phyloP scores from a whole-genome alignment of 305 asterid species.

The Fraxinus angustifolia region DNA sequence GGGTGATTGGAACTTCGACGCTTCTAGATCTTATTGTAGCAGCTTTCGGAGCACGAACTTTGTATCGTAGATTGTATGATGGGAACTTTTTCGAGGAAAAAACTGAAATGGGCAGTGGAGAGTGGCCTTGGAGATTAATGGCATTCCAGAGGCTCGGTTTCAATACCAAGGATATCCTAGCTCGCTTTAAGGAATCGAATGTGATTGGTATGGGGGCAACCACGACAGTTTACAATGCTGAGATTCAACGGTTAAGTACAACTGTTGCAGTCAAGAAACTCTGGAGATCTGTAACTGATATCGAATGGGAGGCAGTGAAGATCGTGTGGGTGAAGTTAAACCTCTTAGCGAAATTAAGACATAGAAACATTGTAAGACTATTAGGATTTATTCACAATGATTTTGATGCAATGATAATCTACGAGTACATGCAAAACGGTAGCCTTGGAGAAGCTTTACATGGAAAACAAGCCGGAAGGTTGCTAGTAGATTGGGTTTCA shows the following conservation, averaged over 20 bases:
- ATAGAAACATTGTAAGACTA: slow-evolving; percentile 69
- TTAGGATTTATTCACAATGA: slow-evolving; percentile 77
- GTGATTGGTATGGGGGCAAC: slow-evolving; percentile 87
- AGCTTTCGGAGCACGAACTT: slow-evolving; percentile 38
- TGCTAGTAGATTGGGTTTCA: slow-evolving; percentile 85
- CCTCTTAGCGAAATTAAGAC: slow-evolving; percentile 62
- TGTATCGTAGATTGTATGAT: slow-evolving; percentile 51
- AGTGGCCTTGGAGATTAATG: slow-evolving; percentile 91
- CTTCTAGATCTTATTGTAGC: slow-evolving; percentile 45
- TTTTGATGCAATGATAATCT: slow-evolving; percentile 63
- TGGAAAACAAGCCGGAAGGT: slow-evolving; percentile 44
- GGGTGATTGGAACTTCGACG: slow-evolving; percentile 57
- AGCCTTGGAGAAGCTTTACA: slow-evolving; percentile 83
- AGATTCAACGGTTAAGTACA: slow-evolving; percentile 47
- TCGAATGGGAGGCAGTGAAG: slow-evolving; percentile 56
- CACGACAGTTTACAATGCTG: slow-evolving; percentile 73
- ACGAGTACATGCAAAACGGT: slow-evolving; percentile 75
- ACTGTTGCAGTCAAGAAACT: slow-evolving; percentile 78
- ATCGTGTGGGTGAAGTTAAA: slow-evolving; percentile 80
- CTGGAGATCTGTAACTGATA: slow-evolving; percentile 56
- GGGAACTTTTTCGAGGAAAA: slow-evolving; percentile 64
- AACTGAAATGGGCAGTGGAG: slow-evolving; percentile 43
- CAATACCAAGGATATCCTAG: slow-evolving; percentile 57
- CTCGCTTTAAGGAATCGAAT: slow-evolving; percentile 67
- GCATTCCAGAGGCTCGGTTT: slow-evolving; percentile 77